Base-by-base conservation (phyloP, 768 basidiomycete species). In the Fibroporia radiculosa region DNA sequence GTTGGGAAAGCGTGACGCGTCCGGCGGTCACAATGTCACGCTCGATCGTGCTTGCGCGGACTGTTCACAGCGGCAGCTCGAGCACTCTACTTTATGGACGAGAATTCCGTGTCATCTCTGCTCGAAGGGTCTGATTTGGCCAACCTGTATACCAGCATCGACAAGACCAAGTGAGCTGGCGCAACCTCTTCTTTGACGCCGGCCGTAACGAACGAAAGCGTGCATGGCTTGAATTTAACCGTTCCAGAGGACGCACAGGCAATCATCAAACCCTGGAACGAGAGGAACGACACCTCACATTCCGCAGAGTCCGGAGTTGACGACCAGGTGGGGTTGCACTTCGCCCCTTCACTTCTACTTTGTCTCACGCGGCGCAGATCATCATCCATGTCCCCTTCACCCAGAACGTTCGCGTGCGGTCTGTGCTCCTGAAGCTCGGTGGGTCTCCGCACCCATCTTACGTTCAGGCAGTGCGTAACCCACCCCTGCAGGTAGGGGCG, bases 341-440 rank as follows among this genome's bases (percentile, higher is more conserved):
- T 31, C 10, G 29, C n/a, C n/a, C 29, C 29, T 35, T 16, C 40
- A n/a, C n/a, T n/a, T n/a, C n/a, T n/a, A n/a, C n/a, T n/a, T n/a
- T n/a, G n/a, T n/a, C n/a, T n/a, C n/a, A n/a, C n/a, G n/a, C n/a
- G n/a, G 27, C 34, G 36, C 52, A 91, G 88, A 68, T 90, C 44
- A 82, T 91, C 55, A 71, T 92, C 48, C 86, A 89, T 60, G 63
- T 92, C 38, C 85, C 89, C 0, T 92, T 92, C 67, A 73, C 72
- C 1, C 74, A 89, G 59, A 84, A 80, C 55, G 88, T 91, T 20
- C 72, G 85, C 36, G 60, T 92, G 33, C 77, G 77, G 48, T 87
- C 88, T 14, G 59, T 92, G 5, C 56, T 90, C 16, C 64, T 92
- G 44, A 91, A 91, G 60, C 62, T 87, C 34, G 89, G 88, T 86